A percentile compares a stretch with the other conserved stretches of the same genome.
Evolutionary conservation across 2,329 filamentous ascomycete species (phyloP).

Genomic region (Ophiognomonia clavigignenti-juglandacearum): DNA sequence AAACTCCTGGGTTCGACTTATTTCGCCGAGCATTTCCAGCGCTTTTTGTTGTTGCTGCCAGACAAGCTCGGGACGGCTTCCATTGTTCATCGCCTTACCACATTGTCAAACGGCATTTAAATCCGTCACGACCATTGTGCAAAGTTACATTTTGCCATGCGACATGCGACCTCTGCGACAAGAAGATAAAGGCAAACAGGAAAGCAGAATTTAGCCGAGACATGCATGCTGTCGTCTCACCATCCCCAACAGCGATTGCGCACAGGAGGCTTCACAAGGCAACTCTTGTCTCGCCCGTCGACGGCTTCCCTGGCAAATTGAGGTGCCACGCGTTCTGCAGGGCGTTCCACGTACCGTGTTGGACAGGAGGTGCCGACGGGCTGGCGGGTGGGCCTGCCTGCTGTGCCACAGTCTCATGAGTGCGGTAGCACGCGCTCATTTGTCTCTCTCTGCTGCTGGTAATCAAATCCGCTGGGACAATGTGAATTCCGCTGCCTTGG

Average conservation of each 20-base stretch:
- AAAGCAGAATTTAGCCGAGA: slow-evolving; percentile 15
- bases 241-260: slow-evolving; percentile 10
- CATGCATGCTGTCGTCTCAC: slow-evolving; percentile 12
- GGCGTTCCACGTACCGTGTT: too few relatives aligned
- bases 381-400: background rate
- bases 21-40: background rate
- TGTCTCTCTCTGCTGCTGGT: too few relatives aligned
- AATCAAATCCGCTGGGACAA: too few relatives aligned
- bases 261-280: slow-evolving; percentile 15
- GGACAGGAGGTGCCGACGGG: background rate
- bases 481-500: too few relatives aligned
- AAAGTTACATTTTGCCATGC: too few relatives aligned
- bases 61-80: background rate
- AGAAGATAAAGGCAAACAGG: slow-evolving; percentile 3
- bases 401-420: slow-evolving; percentile 8
- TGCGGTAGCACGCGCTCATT: too few relatives aligned
- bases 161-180: background rate
- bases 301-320: slow-evolving; percentile 6
- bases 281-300: slow-evolving; percentile 9
- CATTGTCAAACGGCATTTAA: too few relatives aligned
- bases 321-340: slow-evolving; percentile 1
- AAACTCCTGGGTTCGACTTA: slow-evolving; percentile 4
- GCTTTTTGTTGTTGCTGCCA: background rate
- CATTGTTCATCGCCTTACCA: too few relatives aligned
- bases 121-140: too few relatives aligned